Conservation (phyloP, 352 stramenopile species). For the Thraustochytrium striatum region DNA sequence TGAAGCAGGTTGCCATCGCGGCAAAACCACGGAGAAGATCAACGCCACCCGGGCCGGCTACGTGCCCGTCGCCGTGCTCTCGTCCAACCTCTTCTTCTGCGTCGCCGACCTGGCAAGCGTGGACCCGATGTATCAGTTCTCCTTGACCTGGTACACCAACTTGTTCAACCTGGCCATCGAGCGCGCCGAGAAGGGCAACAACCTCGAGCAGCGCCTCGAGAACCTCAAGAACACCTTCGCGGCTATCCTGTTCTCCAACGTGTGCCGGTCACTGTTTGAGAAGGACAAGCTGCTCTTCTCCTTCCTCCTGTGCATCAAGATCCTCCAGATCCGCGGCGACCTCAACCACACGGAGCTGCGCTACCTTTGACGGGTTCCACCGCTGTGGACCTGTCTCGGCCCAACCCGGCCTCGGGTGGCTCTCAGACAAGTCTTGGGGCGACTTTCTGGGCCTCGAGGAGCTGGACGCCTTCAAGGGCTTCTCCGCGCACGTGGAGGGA, state of each 20-base stretch:
- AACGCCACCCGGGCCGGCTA: slow-evolving; percentile 83
- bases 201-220: slow-evolving; percentile 72
- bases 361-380: slow-evolving; percentile 83
- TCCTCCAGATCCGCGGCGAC: slow-evolving; percentile 64
- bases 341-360: slow-evolving; percentile 68
- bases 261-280: slow-evolving; percentile 90
- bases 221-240: slow-evolving; percentile 89
- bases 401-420: slow-evolving; percentile 62
- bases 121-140: slow-evolving; percentile 94
- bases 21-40: slow-evolving; percentile 84
- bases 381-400: slow-evolving; percentile 69
- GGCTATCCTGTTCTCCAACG: slow-evolving; percentile 85
- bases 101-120: slow-evolving; percentile 84
- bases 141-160: slow-evolving; percentile 90
- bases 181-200: slow-evolving; percentile 65
- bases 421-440: slow-evolving; percentile 76
- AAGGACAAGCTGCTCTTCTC: slow-evolving; percentile 93
- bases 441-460: slow-evolving; percentile 68
- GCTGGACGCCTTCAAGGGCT: slow-evolving; percentile 40
- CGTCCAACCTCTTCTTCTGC: slow-evolving; percentile 88
- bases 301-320: slow-evolving; percentile 86
- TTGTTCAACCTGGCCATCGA: slow-evolving; percentile 85
- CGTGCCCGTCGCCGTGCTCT: slow-evolving; percentile 77
- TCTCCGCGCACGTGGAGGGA: slow-evolving; percentile 37
- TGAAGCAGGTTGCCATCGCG: slow-evolving; percentile 85